Conservation (phyloP, 371 early-diverging fungal species). For the Mucor irregularis region DNA sequence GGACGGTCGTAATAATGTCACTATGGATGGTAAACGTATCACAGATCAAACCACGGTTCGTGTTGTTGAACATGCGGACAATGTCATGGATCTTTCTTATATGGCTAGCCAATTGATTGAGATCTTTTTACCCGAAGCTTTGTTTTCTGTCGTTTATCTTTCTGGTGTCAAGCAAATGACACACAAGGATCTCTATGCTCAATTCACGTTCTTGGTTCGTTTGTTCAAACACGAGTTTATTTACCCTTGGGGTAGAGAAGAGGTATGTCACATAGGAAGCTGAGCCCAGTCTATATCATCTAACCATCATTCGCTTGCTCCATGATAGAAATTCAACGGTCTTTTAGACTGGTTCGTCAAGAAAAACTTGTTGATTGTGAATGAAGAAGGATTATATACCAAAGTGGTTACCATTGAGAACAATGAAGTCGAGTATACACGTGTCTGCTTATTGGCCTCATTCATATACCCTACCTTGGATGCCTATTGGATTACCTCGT, state of each 20-base stretch:
- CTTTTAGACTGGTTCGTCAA: constrained; percentile 34
- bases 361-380: constrained; percentile 21
- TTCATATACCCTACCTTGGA: constrained; percentile 51
- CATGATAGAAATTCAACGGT: constrained; percentile 39
- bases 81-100: constrained; percentile 51
- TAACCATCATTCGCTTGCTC: not conserved
- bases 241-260: constrained; percentile 44
- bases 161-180: constrained; percentile 18
- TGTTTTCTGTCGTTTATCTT: constrained; percentile 46
- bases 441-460: constrained; percentile 46
- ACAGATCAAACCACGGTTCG: constrained; percentile 43
- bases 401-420: constrained; percentile 28
- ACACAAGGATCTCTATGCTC: constrained; percentile 29
- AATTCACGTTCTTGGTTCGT: constrained; percentile 45
- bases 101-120: constrained; percentile 50
- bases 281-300: too few species aligned
- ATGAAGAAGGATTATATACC: constrained; percentile 20
- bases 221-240: constrained; percentile 51
- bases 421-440: constrained; percentile 32
- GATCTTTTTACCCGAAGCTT: constrained; percentile 43
- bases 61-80: constrained; percentile 52
- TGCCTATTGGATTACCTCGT: constrained; percentile 55
- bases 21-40: constrained; percentile 41
- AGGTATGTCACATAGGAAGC: constrained; percentile 23
- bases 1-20: constrained; percentile 40